Evolutionary conservation across 805 yeast species (phyloP), one percentile per base, ranked within the genome.

Genomic region (Kodamaea jinghongensis): DNA sequence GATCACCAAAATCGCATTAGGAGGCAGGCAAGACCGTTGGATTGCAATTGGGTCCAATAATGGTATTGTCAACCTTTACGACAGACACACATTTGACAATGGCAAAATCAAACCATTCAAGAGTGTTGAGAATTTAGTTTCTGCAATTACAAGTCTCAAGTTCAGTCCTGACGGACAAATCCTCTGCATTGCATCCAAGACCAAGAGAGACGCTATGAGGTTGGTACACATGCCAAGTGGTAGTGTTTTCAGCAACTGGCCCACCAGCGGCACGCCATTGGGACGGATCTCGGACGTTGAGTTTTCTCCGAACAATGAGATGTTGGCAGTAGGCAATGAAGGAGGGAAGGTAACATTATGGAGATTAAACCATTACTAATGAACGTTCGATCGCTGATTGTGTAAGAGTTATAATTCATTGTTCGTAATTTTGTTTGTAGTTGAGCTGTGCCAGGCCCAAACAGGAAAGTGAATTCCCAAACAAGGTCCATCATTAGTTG

Each of bases 201-300:
- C 83, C 4, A 80, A 82, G 65, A 80, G 83, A 52, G 98, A 93
- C 61, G 86, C 96, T 3, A 69, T 93, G 45, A 76, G 90, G 54
- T 60, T 93, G 47, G 90, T 88, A 9, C 98, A 93, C 58, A 63
- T 91, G 42, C 96, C 97, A 15, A 75, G 86, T 17, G 87, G 91
- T 48, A 77, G 86, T 13, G 96, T 87, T 5, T 93, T 81, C 65
- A 73, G 81, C 35, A 93, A 93, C 68, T 93, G 99, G 99, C 99
- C 99, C 12, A 93, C 98, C 2, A 81, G 91, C 38, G 89, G 89
- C 4, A 91, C 99, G 1, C 98, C 99, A 8, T 73, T 93, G 49
- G 99, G 99, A n/a, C 80, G 83, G 49, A 96, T 93, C 25, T 86
- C 96, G 0, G 63, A 81, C 12, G 83, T 80, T 2, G 76, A 79